Evolutionary conservation across 2,329 filamentous ascomycete genomes (phyloP).

Genomic region (Trematosphaeria pertusa): DNA sequence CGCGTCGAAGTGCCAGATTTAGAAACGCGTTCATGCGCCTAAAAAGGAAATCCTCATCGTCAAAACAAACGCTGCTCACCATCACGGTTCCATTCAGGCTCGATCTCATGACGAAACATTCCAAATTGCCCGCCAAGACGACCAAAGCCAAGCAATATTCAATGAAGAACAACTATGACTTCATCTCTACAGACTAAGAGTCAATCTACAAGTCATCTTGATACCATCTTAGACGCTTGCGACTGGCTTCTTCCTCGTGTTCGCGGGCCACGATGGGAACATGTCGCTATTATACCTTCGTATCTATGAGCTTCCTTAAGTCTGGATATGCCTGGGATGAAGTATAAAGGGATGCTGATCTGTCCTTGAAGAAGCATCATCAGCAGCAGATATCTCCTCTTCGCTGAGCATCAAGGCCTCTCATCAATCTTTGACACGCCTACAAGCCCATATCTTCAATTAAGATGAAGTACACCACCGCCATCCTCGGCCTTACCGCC

Average conservation of each 20-base stretch:
- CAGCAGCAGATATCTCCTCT: slow-evolving; percentile 8
- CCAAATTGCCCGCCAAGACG: slow-evolving; percentile 4
- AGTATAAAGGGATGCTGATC: slow-evolving; percentile 18
- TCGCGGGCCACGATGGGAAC: background rate
- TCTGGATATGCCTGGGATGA: slow-evolving; percentile 8
- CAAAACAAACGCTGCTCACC: background rate
- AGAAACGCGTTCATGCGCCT: slow-evolving; percentile 3
- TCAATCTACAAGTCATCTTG: slow-evolving; percentile 8
- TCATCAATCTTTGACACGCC: background rate
- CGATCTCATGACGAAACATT: too few species aligned
- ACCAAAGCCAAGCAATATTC: slow-evolving; percentile 4
- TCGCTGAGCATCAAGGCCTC: background rate
- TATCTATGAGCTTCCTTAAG: background rate
- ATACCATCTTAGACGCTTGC: slow-evolving; percentile 2
- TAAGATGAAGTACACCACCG: slow-evolving; percentile 25
- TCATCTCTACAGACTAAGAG: slow-evolving; percentile 9
- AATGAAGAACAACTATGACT: slow-evolving; percentile 12
- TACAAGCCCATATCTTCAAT: background rate
- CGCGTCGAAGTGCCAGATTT: background rate
- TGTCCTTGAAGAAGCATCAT: slow-evolving; percentile 9
- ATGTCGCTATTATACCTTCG: background rate
- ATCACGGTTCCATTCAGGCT: slow-evolving; percentile 1
- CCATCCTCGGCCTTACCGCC: slow-evolving; percentile 19
- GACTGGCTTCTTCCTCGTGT: slow-evolving; percentile 2
- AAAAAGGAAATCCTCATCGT: slow-evolving; percentile 12